A percentile compares a stretch with the other conserved stretches of the same genome.
These are phyloP conservation scores for Tolypocladium cylindrosporum DNA, from an alignment of 2,329 filamentous ascomycete species.

Conservation along the genomic window DNA sequence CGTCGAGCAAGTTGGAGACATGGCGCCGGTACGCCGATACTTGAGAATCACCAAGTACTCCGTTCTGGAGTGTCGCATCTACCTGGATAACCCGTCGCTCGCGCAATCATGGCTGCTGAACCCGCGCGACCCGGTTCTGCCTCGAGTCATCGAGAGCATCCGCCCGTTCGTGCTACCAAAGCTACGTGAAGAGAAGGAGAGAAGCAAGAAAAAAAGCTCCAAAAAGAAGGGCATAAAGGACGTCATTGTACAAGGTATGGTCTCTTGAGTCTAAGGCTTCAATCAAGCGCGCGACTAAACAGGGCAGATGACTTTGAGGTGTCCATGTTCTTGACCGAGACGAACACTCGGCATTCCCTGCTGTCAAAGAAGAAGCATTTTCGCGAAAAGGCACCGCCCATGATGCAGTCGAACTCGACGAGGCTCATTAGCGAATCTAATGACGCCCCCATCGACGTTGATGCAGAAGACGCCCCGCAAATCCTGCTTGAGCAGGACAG, in stretches of 20 bases:
- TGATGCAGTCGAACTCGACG: constrained; percentile 50
- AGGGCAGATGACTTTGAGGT: constrained; percentile 84
- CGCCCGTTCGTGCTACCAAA: constrained; percentile 84
- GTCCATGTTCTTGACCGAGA: constrained; percentile 85
- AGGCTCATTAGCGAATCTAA: constrained; percentile 49
- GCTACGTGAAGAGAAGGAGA: constrained; percentile 71
- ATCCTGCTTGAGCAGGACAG: constrained; percentile 40
- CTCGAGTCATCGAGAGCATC: constrained; percentile 74
- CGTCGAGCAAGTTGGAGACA: constrained; percentile 23
- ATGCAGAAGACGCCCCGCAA: constrained; percentile 25
- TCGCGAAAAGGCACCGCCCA: constrained; percentile 42
- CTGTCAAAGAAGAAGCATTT: constrained; percentile 79
- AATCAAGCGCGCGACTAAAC: constrained; percentile 7
- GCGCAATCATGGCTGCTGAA: constrained; percentile 77
- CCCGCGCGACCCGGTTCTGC: constrained; percentile 63
- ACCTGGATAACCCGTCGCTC: constrained; percentile 82
- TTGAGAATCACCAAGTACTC: constrained; percentile 87
- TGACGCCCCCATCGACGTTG: constrained; percentile 43
- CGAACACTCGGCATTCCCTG: constrained; percentile 73
- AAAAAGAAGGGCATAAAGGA: constrained; percentile 82
- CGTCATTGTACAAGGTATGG: constrained; percentile 65
- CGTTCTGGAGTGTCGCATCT: constrained; percentile 93
- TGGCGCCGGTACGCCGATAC: constrained; percentile 85
- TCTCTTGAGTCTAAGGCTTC: neutral
- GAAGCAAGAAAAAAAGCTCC: constrained; percentile 48